Percentiles rank a stretch among this genome's conserved stretches.
Evolutionary conservation across 257 asterid species (phyloP).

Genomic region (Solanum virginianum): DNA sequence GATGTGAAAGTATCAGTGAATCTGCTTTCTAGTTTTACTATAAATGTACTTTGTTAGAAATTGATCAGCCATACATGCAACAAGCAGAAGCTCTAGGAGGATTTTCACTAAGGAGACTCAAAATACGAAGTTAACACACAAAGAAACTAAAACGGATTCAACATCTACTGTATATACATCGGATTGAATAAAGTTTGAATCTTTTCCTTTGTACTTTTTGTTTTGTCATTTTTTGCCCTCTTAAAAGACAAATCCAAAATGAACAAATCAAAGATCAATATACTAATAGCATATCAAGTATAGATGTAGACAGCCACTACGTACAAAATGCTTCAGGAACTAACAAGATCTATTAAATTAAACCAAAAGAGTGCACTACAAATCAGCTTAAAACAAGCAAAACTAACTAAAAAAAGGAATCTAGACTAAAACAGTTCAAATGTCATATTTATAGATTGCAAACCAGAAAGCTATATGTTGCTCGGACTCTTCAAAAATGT

Average conservation of each 20-base stretch:
- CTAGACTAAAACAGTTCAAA: conserved; percentile 50
- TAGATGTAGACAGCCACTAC: background rate
- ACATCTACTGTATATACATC: too few relatives aligned
- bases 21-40: background rate
- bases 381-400: background rate
- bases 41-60: background rate
- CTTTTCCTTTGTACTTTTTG: background rate
- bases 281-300: background rate
- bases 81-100: background rate
- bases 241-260: background rate
- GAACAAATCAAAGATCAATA: background rate
- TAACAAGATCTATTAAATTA: background rate
- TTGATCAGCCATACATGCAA: background rate
- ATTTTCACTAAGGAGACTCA: too few relatives aligned
- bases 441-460: conserved; percentile 57
- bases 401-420: conserved; percentile 9
- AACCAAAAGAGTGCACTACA: background rate
- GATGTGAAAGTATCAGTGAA: background rate
- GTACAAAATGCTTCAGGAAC: background rate
- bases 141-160: too few relatives aligned
- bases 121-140: too few relatives aligned
- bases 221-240: background rate
- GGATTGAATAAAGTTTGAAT: background rate
- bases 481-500: background rate
- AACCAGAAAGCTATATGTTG: background rate